Conservation (phyloP, 306 rosid genomes). For the Alnus rubra region DNA sequence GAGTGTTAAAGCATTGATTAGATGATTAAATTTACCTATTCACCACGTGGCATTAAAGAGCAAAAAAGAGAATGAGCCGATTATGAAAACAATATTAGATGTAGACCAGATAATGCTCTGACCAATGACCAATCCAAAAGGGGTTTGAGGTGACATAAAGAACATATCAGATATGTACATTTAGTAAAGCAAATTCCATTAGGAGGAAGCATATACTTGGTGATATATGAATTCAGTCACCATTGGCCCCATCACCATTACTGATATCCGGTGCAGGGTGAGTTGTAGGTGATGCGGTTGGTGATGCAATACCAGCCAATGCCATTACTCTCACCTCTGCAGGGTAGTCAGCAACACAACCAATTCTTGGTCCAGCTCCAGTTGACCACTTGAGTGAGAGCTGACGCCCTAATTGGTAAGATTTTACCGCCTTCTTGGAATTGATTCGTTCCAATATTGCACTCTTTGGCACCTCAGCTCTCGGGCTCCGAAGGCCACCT, state of each 20-base stretch:
- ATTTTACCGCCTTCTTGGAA: constrained; percentile 68
- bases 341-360: constrained; percentile 93
- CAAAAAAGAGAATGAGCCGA: constrained; percentile 14
- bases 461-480: constrained; percentile 66
- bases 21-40: background rate
- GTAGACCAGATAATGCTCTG: background rate
- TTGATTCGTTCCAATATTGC: constrained; percentile 79
- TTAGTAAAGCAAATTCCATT: constrained; percentile 22
- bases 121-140: constrained; percentile 17
- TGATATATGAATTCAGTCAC: constrained; percentile 21
- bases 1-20: background rate
- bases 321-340: constrained; percentile 49
- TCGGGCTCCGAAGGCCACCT: constrained; percentile 90
- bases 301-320: too few species aligned
- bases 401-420: constrained; percentile 81
- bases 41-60: background rate
- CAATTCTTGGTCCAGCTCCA: constrained; percentile 97
- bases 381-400: constrained; percentile 82
- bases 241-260: constrained; percentile 25
- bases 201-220: constrained; percentile 21
- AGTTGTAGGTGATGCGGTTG: constrained; percentile 13
- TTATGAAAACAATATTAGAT: background rate
- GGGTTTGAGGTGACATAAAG: constrained; percentile 32
- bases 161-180: constrained; percentile 17
- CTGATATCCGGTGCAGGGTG: constrained; percentile 21